These are phyloP conservation scores for Durio zibethinus DNA, from an alignment of 345 rosid species.

Conservation along the genomic window DNA sequence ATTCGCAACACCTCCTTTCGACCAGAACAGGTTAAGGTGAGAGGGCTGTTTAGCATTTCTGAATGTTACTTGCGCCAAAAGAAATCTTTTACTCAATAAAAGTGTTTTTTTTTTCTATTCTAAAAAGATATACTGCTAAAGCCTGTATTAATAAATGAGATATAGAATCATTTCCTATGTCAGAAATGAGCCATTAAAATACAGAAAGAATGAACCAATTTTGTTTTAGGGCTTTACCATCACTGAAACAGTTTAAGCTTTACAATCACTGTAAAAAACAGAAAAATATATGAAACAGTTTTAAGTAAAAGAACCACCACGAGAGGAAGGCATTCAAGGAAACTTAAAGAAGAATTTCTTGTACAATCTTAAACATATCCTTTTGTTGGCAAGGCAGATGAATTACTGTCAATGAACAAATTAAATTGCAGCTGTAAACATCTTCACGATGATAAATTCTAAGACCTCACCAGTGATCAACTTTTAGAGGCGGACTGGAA, in stretches of 20 bases:
- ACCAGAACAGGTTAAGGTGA: not conserved
- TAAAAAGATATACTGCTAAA: too few relatives aligned
- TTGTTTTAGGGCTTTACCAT: not conserved
- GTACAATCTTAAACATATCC: not conserved
- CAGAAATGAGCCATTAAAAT: not conserved
- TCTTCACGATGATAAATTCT: slow-evolving; percentile 21
- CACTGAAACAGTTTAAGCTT: too few relatives aligned
- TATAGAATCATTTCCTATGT: not conserved
- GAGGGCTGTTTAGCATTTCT: not conserved
- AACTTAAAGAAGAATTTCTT: slow-evolving; percentile 3
- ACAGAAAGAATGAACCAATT: not conserved
- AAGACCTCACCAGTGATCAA: not conserved
- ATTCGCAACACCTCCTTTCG: not conserved
- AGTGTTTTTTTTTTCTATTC: too few relatives aligned
- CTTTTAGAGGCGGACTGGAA: slow-evolving; percentile 82
- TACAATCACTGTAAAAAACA: not conserved
- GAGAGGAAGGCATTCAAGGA: not conserved
- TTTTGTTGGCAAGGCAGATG: not conserved
- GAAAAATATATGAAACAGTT: slow-evolving; percentile 24
- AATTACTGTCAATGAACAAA: slow-evolving; percentile 11
- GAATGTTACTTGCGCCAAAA: too few relatives aligned
- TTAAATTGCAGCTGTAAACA: slow-evolving; percentile 4
- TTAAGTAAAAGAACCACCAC: not conserved
- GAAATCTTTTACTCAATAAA: too few relatives aligned
- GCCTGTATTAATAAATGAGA: not conserved